These are phyloP conservation scores for Acanthamoeba sp. DNA, from an alignment of 208 protist genomes.

Conservation along the genomic window DNA sequence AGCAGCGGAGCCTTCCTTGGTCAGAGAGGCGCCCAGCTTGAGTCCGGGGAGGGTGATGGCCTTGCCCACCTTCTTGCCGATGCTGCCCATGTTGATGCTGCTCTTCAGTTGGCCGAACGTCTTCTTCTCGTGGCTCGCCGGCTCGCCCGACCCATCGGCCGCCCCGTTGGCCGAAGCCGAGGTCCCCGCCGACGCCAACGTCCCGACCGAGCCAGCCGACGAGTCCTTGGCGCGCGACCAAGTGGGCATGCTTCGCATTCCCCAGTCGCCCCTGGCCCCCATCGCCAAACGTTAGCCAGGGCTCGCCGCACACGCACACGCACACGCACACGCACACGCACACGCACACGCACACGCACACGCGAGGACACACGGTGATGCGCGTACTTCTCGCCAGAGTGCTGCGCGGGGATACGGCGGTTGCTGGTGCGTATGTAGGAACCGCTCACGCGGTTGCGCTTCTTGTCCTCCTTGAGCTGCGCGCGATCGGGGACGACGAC, in stretches of 20 bases:
- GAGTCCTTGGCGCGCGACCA: constrained; percentile 1
- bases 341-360: not conserved
- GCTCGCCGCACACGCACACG: too few relatives aligned
- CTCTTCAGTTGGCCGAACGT: constrained; percentile 19
- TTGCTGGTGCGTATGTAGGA: not conserved
- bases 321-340: too few relatives aligned
- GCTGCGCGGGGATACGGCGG: not conserved
- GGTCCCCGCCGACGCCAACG: not conserved
- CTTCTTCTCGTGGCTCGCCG: not conserved
- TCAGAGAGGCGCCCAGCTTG: constrained; percentile 8
- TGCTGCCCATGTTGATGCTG: constrained; percentile 42
- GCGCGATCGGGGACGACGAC: not conserved
- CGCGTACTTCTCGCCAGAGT: not conserved
- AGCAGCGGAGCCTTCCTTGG: not conserved
- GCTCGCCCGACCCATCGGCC: not conserved
- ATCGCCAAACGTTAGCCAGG: too few relatives aligned
- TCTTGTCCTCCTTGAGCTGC: constrained; percentile 28
- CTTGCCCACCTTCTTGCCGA: constrained; percentile 54
- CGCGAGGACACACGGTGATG: not conserved
- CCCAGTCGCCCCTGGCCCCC: not conserved
- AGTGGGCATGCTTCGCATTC: not conserved
- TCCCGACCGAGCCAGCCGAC: not conserved
- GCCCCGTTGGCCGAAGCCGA: not conserved
- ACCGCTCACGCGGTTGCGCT: constrained; percentile 16
- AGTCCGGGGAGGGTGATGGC: constrained; percentile 6